Base-by-base conservation (phyloP, 192 early-diverging fungal species). In the Entomortierella chlamydospora region DNA sequence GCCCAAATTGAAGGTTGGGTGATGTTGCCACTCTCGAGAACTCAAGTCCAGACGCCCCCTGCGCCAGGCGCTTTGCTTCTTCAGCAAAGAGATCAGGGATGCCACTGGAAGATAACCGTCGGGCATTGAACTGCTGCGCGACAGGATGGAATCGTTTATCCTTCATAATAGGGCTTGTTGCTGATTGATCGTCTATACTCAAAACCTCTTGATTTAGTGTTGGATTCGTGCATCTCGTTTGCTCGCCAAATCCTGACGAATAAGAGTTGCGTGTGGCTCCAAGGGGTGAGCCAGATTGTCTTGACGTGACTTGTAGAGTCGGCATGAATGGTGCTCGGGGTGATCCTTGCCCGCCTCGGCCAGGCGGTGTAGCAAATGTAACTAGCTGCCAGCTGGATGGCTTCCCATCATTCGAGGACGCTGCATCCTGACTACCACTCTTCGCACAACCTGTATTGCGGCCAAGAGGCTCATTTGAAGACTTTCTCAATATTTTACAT, bases 371-470 rank as follows among this genome's bases (percentile, higher is more conserved):
- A 4, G 76, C 56, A 52, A 79, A 70, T 10, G 63, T 64, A 42
- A 79, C 63, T 6, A 79, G 41, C 25, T 79, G 76, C 76, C 76
- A 79, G 31, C 76, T 79, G 1, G 76, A 79, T 23, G 76, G 34
- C 43, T 79, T 79, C 4, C 76, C 76, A 28, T 79, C 76, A 7
- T 68, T 79, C 4, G 76, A 79, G 0, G 76, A 70, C 2, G 76
- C 76, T n/a, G 31, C 61, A 18, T 78, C 74, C 12, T 70, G 67
- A 17, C 50, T 43, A 25, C 22, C 63, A 18, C 54, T 57, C 42
- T 51, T 62, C 18, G 33, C 39, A 1, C 61, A 22, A 11, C 18
- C 11, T 22, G 29, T 47, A 31, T 59, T 50, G 5, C 74, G 59
- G 13, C 76, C 76, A 17, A 66, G 20, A 1, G 76, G 41, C 8